Evolutionary conservation across 2,329 filamentous ascomycete species (phyloP).

Genomic region (Penicillium sp.): DNA sequence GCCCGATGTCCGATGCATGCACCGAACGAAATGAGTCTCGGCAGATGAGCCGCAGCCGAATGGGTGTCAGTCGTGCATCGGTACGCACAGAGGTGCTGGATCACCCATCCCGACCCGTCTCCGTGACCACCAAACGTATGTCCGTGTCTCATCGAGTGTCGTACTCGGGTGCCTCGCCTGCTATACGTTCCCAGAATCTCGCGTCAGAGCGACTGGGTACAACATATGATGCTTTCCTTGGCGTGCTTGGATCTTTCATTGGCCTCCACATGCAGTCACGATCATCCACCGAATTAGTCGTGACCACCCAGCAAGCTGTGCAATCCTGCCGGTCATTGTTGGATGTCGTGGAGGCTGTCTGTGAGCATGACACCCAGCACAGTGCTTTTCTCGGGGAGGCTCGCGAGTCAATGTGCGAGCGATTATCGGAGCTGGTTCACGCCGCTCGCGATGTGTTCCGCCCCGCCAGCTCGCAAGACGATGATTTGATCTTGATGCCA

Average conservation of each 20-base stretch:
- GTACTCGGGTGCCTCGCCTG: constrained; percentile 65
- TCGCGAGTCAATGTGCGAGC: constrained; percentile 73
- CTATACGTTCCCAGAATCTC: constrained; percentile 66
- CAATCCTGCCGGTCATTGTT: constrained; percentile 77
- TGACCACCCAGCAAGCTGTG: constrained; percentile 80
- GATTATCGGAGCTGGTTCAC: constrained; percentile 75
- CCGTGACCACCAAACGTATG: constrained; percentile 46
- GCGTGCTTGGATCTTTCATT: constrained; percentile 89
- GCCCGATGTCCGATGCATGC: constrained; percentile 24
- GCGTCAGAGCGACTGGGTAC: constrained; percentile 78
- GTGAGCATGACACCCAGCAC: constrained; percentile 70
- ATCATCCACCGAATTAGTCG: constrained; percentile 76
- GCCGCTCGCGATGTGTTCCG: constrained; percentile 78
- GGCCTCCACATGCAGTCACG: constrained; percentile 92
- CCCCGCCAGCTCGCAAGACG: constrained; percentile 64
- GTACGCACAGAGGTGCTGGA: constrained; percentile 26
- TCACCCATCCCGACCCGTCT: constrained; percentile 31
- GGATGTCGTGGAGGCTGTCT: constrained; percentile 77
- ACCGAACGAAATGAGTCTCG: constrained; percentile 35
- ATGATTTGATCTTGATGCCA: constrained; percentile 75
- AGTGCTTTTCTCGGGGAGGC: constrained; percentile 66
- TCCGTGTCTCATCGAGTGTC: constrained; percentile 73
- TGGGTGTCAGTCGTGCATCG: constrained; percentile 21
- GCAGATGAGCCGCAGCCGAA: constrained; percentile 34
- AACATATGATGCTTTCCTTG: constrained; percentile 84